Conservation (phyloP, 1,284 basidiomycete genomes). For the Heterobasidion occidentale region DNA sequence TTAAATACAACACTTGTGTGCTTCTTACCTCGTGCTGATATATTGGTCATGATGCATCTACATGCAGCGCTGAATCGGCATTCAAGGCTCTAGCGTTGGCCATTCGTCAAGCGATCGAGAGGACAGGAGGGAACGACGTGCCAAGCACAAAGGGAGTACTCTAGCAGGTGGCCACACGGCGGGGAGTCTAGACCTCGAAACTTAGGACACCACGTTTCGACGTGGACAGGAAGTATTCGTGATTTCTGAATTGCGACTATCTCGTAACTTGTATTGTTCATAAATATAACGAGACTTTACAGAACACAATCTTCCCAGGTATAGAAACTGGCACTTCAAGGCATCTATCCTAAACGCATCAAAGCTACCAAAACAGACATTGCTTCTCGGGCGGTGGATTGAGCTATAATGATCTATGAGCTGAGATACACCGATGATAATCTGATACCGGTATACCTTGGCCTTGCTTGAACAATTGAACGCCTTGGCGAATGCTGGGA, state of each 20-base stretch:
- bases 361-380: constrained; percentile 11
- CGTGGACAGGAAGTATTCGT: too few relatives aligned
- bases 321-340: background rate
- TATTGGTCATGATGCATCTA: background rate
- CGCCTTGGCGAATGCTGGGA: constrained; percentile 72
- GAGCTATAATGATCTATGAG: constrained; percentile 8
- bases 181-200: too few relatives aligned
- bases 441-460: constrained; percentile 40
- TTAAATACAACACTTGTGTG: background rate
- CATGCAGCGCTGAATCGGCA: constrained; percentile 81
- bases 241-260: background rate
- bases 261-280: background rate
- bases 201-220: too few relatives aligned
- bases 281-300: background rate
- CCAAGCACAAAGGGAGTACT: constrained; percentile 97
- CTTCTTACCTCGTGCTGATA: background rate
- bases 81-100: constrained; percentile 98
- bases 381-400: constrained; percentile 16
- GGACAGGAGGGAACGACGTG: constrained; percentile 86
- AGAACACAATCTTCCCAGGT: background rate
- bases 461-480: constrained; percentile 68
- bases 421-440: background rate
- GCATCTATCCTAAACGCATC: background rate
- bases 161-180: constrained; percentile 13
- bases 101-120: constrained; percentile 87